Evolutionary conservation across 257 asterid species (phyloP).

Genomic region (Nicotiana sylvestris): DNA sequence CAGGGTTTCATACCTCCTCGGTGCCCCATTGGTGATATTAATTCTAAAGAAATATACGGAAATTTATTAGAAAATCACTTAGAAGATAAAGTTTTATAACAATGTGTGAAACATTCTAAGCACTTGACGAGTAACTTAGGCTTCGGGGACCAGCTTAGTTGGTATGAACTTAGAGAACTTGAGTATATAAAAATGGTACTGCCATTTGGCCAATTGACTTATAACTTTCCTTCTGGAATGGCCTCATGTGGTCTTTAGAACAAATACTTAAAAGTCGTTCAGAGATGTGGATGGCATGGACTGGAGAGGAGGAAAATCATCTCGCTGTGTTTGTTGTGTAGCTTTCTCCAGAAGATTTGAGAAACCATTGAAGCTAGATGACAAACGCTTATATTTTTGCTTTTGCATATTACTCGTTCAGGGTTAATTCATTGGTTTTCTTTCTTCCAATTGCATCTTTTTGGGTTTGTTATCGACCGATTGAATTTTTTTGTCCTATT

Average conservation of each 20-base stretch:
- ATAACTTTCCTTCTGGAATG: conserved; percentile 4
- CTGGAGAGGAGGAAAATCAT: background rate
- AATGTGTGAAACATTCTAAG: background rate
- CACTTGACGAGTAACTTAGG: background rate
- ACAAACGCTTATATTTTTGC: background rate
- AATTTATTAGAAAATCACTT: background rate
- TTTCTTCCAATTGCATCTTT: background rate
- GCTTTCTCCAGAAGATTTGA: conserved; percentile 2
- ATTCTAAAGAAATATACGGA: background rate
- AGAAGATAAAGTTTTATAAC: background rate
- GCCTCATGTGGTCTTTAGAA: background rate
- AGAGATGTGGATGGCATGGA: background rate
- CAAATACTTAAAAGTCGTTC: background rate
- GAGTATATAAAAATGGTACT: background rate
- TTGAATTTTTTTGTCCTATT: background rate
- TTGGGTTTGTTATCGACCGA: background rate
- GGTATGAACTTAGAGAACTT: background rate
- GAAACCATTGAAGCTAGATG: conserved; percentile 3
- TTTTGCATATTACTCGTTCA: background rate
- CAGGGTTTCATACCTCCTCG: background rate
- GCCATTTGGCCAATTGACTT: conserved; percentile 7
- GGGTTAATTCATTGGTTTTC: background rate
- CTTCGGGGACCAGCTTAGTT: background rate
- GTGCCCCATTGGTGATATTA: background rate
- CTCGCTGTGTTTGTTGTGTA: background rate